Evolutionary conservation across 1,139 yeast genomes (phyloP).

Genomic region (Suhomyces bokatorum): DNA sequence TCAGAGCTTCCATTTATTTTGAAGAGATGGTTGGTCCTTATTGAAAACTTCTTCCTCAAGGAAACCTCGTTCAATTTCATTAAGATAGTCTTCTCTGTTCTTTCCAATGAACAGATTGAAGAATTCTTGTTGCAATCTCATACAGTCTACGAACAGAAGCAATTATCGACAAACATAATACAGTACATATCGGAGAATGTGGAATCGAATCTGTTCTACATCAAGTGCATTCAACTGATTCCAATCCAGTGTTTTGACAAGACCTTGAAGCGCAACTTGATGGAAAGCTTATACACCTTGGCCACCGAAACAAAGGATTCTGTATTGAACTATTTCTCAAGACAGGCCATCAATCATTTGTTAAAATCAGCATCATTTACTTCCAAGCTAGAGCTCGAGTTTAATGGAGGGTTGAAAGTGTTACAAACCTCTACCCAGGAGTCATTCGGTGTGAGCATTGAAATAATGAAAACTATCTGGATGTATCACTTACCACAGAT

Average conservation of each 20-base stretch:
- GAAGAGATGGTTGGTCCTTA: conserved; percentile 57
- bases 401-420: conserved; percentile 24
- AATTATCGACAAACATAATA: conserved; percentile 30
- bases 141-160: conserved; percentile 47
- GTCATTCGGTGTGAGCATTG: conserved; percentile 16
- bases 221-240: conserved; percentile 23
- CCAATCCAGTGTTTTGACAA: conserved; percentile 56
- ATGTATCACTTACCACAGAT: conserved; percentile 27
- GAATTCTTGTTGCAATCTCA: conserved; percentile 22
- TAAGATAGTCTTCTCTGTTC: conserved; percentile 12
- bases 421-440: conserved; percentile 19
- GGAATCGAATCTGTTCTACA: neutral
- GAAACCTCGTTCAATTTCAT: conserved; percentile 18
- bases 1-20: conserved; percentile 31
- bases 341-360: conserved; percentile 33
- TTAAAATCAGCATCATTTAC: conserved; percentile 51
- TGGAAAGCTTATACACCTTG: conserved; percentile 32
- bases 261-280: conserved; percentile 35
- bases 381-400: conserved; percentile 49
- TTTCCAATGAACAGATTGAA: conserved; percentile 14
- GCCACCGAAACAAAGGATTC: conserved; percentile 10
- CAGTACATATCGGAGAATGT: conserved; percentile 14
- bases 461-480: conserved; percentile 33
- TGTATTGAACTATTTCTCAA: conserved; percentile 13
- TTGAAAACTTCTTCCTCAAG: conserved; percentile 37